These are phyloP conservation scores for Zasmidium cellare DNA, from an alignment of 2,329 filamentous ascomycete species.

Conservation along the genomic window DNA sequence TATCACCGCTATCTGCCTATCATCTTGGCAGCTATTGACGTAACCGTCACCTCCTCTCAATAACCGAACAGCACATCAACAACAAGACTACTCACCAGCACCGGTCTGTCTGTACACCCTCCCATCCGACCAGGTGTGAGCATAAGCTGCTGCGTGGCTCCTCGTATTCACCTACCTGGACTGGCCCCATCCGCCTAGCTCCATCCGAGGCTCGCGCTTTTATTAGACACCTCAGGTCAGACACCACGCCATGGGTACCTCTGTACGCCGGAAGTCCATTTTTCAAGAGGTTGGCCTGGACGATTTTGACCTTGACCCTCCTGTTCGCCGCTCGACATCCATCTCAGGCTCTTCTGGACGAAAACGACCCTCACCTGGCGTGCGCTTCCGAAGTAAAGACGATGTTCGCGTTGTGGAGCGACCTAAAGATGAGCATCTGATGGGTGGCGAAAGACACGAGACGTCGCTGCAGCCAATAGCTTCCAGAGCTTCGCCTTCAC, in stretches of 20 bases:
- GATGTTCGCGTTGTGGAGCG: slow-evolving; percentile 28
- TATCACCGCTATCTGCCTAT: neutral
- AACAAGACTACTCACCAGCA: too few species aligned
- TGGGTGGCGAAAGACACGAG: slow-evolving; percentile 8
- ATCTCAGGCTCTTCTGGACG: slow-evolving; percentile 4
- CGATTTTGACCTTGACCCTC: slow-evolving; percentile 2
- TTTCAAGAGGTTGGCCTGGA: slow-evolving; percentile 10
- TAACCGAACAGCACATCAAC: neutral
- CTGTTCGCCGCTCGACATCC: neutral
- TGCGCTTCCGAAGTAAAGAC: slow-evolving; percentile 31
- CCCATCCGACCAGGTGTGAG: neutral
- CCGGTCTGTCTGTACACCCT: too few species aligned
- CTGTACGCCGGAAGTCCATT: slow-evolving; percentile 3
- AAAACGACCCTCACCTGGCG: slow-evolving; percentile 13
- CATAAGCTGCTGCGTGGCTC: neutral
- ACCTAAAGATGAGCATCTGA: slow-evolving; percentile 22
- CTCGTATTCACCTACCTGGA: neutral
- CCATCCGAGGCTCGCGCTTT: neutral
- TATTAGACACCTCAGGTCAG: neutral
- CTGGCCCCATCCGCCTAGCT: neutral
- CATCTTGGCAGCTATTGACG: neutral
- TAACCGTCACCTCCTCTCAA: neutral
- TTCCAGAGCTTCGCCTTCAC: slow-evolving; percentile 4
- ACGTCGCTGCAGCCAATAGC: slow-evolving; percentile 2
- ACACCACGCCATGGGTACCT: slow-evolving; percentile 5